These are phyloP conservation scores for Medicago lupulina DNA, from an alignment of 306 rosid species.

Conservation along the genomic window DNA sequence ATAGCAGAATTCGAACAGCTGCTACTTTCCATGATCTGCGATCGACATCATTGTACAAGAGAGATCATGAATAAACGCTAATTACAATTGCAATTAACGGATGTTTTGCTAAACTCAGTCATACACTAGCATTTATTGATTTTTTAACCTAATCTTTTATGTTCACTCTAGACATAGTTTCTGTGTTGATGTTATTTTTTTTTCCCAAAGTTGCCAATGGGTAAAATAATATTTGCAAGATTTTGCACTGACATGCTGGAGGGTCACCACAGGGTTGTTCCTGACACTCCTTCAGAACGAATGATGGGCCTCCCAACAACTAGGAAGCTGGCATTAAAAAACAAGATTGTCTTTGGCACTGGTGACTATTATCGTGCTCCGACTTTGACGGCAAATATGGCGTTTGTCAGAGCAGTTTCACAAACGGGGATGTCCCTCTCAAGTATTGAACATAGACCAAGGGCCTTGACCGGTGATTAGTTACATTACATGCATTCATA, in stretches of 20 bases:
- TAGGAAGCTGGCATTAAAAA: constrained; percentile 85
- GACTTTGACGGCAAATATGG: constrained; percentile 92
- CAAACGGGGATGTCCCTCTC: constrained; percentile 93
- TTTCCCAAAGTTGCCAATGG: background rate
- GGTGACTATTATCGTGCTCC: constrained; percentile 90
- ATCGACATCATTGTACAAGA: too few relatives aligned
- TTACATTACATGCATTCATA: constrained; percentile 17
- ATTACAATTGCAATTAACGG: too few relatives aligned
- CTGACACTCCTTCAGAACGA: constrained; percentile 79
- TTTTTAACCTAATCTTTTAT: background rate
- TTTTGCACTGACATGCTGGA: constrained; percentile 40
- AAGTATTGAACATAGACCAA: constrained; percentile 77
- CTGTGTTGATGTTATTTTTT: constrained; percentile 1
- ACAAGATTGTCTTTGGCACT: constrained; percentile 88
- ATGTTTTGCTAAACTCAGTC: too few relatives aligned
- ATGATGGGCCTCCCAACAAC: constrained; percentile 85
- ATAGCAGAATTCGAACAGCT: too few relatives aligned
- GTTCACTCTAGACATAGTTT: constrained; percentile 25
- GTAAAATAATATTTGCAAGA: constrained; percentile 25
- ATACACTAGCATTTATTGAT: too few relatives aligned
- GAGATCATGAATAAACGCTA: too few relatives aligned
- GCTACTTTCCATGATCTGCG: too few relatives aligned
- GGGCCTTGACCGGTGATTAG: constrained; percentile 89
- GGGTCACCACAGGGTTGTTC: constrained; percentile 70
- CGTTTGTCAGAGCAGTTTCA: constrained; percentile 87